phyloP scores from a whole-genome alignment of 306 rosid species.

The Acmispon strigosus region DNA sequence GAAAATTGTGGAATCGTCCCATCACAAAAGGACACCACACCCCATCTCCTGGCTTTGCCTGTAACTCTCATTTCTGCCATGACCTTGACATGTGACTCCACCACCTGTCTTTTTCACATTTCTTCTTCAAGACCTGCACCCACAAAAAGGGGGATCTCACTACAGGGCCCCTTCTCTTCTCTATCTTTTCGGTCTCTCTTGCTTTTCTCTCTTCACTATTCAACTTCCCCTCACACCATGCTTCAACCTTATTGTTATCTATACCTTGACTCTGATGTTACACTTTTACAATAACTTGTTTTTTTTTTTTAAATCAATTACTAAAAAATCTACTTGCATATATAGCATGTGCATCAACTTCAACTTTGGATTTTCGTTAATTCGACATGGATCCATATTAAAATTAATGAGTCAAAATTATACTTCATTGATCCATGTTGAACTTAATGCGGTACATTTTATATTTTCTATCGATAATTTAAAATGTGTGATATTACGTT shows the following conservation, averaged over 20 bases:
- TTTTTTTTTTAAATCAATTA: background rate
- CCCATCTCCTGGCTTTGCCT: slow-evolving; percentile 42
- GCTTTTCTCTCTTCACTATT: background rate
- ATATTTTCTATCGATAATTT: too few relatives aligned
- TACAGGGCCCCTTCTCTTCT: slow-evolving; percentile 63
- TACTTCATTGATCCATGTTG: too few relatives aligned
- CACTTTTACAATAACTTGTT: background rate
- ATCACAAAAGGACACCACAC: slow-evolving; percentile 44
- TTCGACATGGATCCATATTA: too few relatives aligned
- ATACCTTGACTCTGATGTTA: background rate
- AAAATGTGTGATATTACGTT: too few relatives aligned
- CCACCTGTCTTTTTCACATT: slow-evolving; percentile 55
- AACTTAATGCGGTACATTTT: too few relatives aligned
- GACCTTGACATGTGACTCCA: slow-evolving; percentile 63
- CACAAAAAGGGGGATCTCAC: slow-evolving; percentile 57
- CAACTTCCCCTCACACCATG: slow-evolving; percentile 24
- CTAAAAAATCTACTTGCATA: background rate
- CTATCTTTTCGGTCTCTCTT: slow-evolving; percentile 28
- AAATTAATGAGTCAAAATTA: too few relatives aligned
- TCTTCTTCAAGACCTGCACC: slow-evolving; percentile 71
- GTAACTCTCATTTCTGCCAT: slow-evolving; percentile 1
- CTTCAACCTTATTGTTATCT: background rate
- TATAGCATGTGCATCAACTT: background rate
- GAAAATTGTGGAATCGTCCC: slow-evolving; percentile 64
- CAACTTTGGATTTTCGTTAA: too few relatives aligned